Conservation (phyloP, 176 grass and related monocot species). For the Alloteropsis semialata region DNA sequence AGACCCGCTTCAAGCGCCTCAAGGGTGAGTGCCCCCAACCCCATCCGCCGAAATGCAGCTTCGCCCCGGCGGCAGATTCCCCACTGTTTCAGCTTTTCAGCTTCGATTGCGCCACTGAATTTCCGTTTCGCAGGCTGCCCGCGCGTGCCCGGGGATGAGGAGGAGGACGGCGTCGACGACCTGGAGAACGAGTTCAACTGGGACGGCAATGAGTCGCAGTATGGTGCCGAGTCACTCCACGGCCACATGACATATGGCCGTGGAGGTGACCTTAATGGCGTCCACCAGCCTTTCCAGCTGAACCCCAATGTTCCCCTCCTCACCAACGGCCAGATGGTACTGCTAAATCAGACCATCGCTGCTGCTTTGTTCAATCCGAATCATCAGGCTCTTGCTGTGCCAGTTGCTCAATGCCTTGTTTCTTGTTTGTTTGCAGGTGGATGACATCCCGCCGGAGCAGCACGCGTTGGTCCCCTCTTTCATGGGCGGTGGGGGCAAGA, state of each 20-base stretch:
- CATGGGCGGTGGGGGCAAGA: conserved; percentile 76
- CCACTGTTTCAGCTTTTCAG: not conserved
- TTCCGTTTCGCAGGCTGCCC: conserved; percentile 39
- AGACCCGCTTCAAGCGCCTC: conserved; percentile 67
- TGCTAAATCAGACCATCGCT: not conserved
- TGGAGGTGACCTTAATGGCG: conserved; percentile 35
- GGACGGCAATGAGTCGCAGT: conserved; percentile 37
- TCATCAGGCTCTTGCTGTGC: too few relatives aligned
- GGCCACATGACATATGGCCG: conserved; percentile 84
- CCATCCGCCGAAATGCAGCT: conserved; percentile 3
- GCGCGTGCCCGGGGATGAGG: conserved; percentile 77
- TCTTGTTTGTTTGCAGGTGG: conserved; percentile 41
- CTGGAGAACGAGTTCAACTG: conserved; percentile 79
- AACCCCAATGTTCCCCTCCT: conserved; percentile 82
- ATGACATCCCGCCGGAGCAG: conserved; percentile 90
- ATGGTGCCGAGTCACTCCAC: conserved; percentile 57
- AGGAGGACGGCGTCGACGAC: conserved; percentile 87
- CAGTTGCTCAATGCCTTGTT: not conserved
- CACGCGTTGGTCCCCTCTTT: conserved; percentile 87
- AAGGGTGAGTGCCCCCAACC: conserved; percentile 25
- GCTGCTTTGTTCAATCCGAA: not conserved
- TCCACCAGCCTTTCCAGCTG: conserved; percentile 31
- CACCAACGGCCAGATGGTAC: conserved; percentile 89
- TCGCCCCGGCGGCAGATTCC: not conserved
- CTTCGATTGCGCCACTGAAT: too few relatives aligned